Evolutionary conservation across 495 filamentous ascomycete genomes (phyloP).

Genomic region (Acidiella bohemica): DNA sequence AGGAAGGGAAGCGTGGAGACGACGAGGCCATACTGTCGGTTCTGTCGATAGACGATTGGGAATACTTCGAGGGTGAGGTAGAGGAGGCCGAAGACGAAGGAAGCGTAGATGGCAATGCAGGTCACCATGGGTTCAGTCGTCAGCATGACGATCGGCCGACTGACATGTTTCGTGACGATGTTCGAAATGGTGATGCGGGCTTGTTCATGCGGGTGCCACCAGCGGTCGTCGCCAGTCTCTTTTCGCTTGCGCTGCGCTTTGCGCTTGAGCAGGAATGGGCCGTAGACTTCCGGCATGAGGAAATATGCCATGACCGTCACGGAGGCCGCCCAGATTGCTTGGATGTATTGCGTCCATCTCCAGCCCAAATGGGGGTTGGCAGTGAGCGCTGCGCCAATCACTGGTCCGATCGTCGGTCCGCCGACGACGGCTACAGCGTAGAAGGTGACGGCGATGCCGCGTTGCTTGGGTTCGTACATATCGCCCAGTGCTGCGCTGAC

Average conservation of each 20-base stretch:
- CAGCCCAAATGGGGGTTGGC: slow-evolving; percentile 20
- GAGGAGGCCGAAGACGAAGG: slow-evolving; percentile 23
- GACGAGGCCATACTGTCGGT: slow-evolving; percentile 33
- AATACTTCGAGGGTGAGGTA: slow-evolving; percentile 39
- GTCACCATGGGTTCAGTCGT: slow-evolving; percentile 20
- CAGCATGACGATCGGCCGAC: slow-evolving; percentile 18
- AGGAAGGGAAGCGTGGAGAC: slow-evolving; percentile 37
- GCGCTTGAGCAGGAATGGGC: slow-evolving; percentile 13
- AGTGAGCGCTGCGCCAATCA: slow-evolving; percentile 20
- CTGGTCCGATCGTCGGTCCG: slow-evolving; percentile 27
- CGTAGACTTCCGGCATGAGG: slow-evolving; percentile 17
- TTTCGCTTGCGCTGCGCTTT: slow-evolving; percentile 19
- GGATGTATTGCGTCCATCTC: slow-evolving; percentile 20
- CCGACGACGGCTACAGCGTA: slow-evolving; percentile 30
- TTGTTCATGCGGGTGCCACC: slow-evolving; percentile 21
- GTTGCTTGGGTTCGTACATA: slow-evolving; percentile 30
- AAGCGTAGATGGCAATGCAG: slow-evolving; percentile 20
- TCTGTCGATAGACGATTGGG: slow-evolving; percentile 38
- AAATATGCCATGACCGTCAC: slow-evolving; percentile 6
- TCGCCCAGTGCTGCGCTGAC: slow-evolving; percentile 37
- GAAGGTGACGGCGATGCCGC: slow-evolving; percentile 31
- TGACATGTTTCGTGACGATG: slow-evolving; percentile 17
- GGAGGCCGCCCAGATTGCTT: slow-evolving; percentile 15
- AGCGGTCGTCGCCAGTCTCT: slow-evolving; percentile 18
- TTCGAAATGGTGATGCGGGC: slow-evolving; percentile 9